Percentiles rank a stretch among this genome's conserved stretches.
These are phyloP conservation scores for Hyphodiscus hymeniophilus DNA, from an alignment of 495 filamentous ascomycete species.

Conservation along the genomic window DNA sequence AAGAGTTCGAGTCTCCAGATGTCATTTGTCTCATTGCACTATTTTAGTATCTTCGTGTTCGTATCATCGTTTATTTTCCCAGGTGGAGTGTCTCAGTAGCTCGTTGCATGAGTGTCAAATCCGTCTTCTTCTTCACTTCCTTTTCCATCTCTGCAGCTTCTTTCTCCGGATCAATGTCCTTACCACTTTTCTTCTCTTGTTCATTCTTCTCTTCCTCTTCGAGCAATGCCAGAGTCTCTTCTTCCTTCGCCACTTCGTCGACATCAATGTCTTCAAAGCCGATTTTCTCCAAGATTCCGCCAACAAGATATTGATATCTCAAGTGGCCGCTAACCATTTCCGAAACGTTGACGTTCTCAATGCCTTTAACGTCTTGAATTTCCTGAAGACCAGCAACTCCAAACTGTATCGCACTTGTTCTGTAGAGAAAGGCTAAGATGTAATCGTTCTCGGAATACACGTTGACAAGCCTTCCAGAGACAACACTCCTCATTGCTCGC, in stretches of 20 bases:
- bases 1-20: too few relatives aligned
- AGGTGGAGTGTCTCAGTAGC: slow-evolving; percentile 15
- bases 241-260: slow-evolving; percentile 33
- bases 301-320: slow-evolving; percentile 45
- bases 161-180: slow-evolving; percentile 13
- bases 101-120: slow-evolving; percentile 17
- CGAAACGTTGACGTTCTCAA: slow-evolving; percentile 52
- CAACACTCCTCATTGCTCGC: slow-evolving; percentile 47
- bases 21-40: background rate
- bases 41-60: slow-evolving; percentile 5
- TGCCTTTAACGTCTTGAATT: slow-evolving; percentile 41
- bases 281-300: slow-evolving; percentile 43
- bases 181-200: slow-evolving; percentile 19
- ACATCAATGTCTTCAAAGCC: slow-evolving; percentile 48
- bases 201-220: slow-evolving; percentile 33
- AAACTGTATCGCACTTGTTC: slow-evolving; percentile 42
- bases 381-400: slow-evolving; percentile 51
- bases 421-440: slow-evolving; percentile 50
- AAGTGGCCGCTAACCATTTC: slow-evolving; percentile 45
- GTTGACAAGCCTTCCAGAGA: slow-evolving; percentile 48
- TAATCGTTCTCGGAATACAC: slow-evolving; percentile 54
- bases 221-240: slow-evolving; percentile 28
- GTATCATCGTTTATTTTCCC: slow-evolving; percentile 2
- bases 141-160: slow-evolving; percentile 21
- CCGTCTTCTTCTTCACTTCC: slow-evolving; percentile 19